Evolutionary conservation across 306 rosid genomes (phyloP).

Genomic region (Spatholobus suberectus): DNA sequence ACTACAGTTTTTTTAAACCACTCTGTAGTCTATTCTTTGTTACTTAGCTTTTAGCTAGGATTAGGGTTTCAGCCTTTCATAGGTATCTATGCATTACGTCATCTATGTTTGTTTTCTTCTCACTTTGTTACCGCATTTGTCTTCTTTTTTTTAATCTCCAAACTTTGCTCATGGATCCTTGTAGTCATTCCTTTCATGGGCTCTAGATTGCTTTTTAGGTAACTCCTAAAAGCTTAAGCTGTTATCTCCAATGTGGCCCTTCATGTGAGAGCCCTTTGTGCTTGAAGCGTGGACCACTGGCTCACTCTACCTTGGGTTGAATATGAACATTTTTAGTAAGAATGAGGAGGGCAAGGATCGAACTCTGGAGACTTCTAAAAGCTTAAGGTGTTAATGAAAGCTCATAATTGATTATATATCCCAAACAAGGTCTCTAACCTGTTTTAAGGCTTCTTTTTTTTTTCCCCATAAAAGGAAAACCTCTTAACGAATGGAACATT

Average conservation of each 20-base stretch:
- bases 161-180: neutral
- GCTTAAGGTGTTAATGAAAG: neutral
- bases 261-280: neutral
- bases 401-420: neutral
- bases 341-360: neutral
- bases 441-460: neutral
- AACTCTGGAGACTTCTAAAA: neutral
- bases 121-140: neutral
- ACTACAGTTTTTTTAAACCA: neutral
- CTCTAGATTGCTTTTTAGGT: neutral
- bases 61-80: neutral
- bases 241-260: neutral
- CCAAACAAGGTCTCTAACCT: neutral
- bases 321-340: constrained; percentile 13
- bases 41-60: neutral
- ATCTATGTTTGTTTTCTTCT: neutral
- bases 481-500: neutral
- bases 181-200: neutral
- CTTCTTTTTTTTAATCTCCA: neutral
- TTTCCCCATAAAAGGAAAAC: neutral
- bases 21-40: neutral
- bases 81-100: neutral
- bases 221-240: neutral
- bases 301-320: neutral
- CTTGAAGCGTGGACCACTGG: neutral